Conservation (phyloP, 2,329 filamentous ascomycete genomes). For the Plectosphaerella cucumerina region DNA sequence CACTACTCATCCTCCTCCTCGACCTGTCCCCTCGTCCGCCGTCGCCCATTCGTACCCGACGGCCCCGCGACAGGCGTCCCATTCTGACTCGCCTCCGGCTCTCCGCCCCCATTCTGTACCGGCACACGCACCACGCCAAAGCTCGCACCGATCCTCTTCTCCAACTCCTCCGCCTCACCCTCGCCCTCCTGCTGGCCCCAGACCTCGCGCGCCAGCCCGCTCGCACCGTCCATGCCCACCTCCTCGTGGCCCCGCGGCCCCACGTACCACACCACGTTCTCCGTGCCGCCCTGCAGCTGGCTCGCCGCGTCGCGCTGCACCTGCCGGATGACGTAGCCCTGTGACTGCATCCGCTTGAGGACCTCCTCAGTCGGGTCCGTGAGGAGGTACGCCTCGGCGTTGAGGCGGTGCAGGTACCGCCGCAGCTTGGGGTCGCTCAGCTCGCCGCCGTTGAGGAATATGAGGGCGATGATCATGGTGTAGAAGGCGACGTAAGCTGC, state of each 20-base stretch:
- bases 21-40: slow-evolving; percentile 11
- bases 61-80: slow-evolving; percentile 9
- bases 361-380: slow-evolving; percentile 72
- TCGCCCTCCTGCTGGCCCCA: slow-evolving; percentile 47
- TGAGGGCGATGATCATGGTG: slow-evolving; percentile 72
- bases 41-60: slow-evolving; percentile 1
- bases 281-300: slow-evolving; percentile 59
- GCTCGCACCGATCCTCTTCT: slow-evolving; percentile 57
- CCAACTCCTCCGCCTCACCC: slow-evolving; percentile 44
- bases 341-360: slow-evolving; percentile 69
- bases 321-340: slow-evolving; percentile 77
- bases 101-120: slow-evolving; percentile 13
- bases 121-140: slow-evolving; percentile 42
- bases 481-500: slow-evolving; percentile 79
- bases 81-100: slow-evolving; percentile 17
- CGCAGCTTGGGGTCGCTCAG: slow-evolving; percentile 76
- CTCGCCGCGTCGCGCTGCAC: slow-evolving; percentile 54
- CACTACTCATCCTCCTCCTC: background rate
- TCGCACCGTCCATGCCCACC: slow-evolving; percentile 72
- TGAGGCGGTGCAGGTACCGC: slow-evolving; percentile 69
- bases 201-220: slow-evolving; percentile 61
- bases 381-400: slow-evolving; percentile 70
- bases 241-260: slow-evolving; percentile 84
- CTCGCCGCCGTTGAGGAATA: slow-evolving; percentile 68
- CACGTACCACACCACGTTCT: slow-evolving; percentile 75